Conservation (phyloP, 805 yeast species). For the Wickerhamiella bombiphila region DNA sequence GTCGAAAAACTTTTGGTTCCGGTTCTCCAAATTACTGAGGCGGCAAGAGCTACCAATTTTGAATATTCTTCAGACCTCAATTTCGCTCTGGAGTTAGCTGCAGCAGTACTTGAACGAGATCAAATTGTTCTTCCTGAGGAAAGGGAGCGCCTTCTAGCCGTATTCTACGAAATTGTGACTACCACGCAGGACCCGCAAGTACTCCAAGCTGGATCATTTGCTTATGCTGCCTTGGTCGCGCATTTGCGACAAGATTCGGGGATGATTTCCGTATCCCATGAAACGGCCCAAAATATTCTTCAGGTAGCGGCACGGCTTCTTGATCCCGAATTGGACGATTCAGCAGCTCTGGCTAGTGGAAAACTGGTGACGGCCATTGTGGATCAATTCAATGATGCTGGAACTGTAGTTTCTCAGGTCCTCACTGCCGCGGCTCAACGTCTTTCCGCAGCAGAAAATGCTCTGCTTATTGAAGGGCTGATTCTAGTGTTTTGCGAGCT, state of each 20-base stretch:
- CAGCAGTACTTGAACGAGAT: constrained; percentile 20
- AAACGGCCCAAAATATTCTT: constrained; percentile 30
- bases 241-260: constrained; percentile 17
- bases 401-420: constrained; percentile 36
- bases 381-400: constrained; percentile 33
- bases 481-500: constrained; percentile 62
- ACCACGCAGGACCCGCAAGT: constrained; percentile 58
- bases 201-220: constrained; percentile 63
- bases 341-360: constrained; percentile 72
- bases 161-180: constrained; percentile 35
- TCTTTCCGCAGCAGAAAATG: constrained; percentile 48
- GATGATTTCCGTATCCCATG: constrained; percentile 5
- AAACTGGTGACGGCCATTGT: constrained; percentile 46
- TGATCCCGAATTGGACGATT: constrained; percentile 56
- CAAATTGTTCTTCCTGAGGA: constrained; percentile 16
- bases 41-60: constrained; percentile 5
- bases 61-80: constrained; percentile 49
- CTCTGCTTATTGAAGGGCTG: constrained; percentile 63
- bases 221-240: constrained; percentile 44
- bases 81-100: constrained; percentile 37
- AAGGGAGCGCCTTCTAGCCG: constrained; percentile 14
- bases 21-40: constrained; percentile 8
- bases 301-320: constrained; percentile 53
- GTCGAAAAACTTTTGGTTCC: constrained; percentile 13
- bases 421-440: constrained; percentile 59